These are phyloP conservation scores for Maudiozyma bulderi DNA, from an alignment of 805 yeast genomes.

Conservation along the genomic window DNA sequence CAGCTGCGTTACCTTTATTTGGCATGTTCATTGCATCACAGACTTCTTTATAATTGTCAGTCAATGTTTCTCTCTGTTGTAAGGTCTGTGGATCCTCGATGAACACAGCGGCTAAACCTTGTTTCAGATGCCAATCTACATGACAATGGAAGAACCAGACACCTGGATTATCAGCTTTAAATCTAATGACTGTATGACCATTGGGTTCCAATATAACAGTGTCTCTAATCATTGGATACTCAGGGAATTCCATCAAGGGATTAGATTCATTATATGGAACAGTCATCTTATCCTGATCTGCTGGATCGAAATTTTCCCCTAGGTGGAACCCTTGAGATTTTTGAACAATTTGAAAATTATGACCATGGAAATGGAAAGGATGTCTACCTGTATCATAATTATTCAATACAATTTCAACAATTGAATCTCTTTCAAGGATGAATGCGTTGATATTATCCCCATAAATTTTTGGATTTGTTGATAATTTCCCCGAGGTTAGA, in stretches of 20 bases:
- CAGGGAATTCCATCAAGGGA: constrained; percentile 38
- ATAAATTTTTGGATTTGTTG: constrained; percentile 52
- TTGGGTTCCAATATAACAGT: constrained; percentile 58
- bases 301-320: constrained; percentile 25
- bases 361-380: constrained; percentile 75
- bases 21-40: constrained; percentile 42
- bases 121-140: constrained; percentile 76
- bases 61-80: constrained; percentile 35
- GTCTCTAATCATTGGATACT: constrained; percentile 58
- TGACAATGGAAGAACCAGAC: constrained; percentile 94
- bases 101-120: constrained; percentile 65
- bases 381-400: constrained; percentile 74
- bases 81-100: constrained; percentile 59
- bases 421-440: constrained; percentile 49
- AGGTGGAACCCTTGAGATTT: constrained; percentile 45
- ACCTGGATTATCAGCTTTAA: constrained; percentile 82
- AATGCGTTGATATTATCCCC: constrained; percentile 61
- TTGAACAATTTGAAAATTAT: constrained; percentile 52
- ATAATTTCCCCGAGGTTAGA: constrained; percentile 48
- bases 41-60: constrained; percentile 39
- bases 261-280: constrained; percentile 44
- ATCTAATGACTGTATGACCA: constrained; percentile 61
- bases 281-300: constrained; percentile 28
- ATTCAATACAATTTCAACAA: constrained; percentile 67
- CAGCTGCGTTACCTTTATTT: constrained; percentile 66